Evolutionary conservation across 305 asterid genomes (phyloP).

Genomic region (Fraxinus platypoda): DNA sequence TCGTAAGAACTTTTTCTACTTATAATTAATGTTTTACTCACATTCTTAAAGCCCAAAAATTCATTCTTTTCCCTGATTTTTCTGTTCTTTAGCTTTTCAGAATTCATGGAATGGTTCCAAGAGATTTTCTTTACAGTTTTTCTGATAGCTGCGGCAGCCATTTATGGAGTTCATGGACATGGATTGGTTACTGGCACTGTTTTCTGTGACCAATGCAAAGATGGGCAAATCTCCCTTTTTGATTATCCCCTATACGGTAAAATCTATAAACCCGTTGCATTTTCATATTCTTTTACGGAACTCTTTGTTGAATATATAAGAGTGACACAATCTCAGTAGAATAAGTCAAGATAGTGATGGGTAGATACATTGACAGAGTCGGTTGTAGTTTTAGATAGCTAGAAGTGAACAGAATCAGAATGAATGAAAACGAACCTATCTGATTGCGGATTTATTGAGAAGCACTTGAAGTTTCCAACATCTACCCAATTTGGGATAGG

Average conservation of each 20-base stretch:
- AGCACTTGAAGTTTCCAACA: not conserved
- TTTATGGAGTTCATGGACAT: constrained; percentile 47
- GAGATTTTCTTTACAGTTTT: constrained; percentile 39
- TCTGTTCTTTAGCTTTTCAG: constrained; percentile 7
- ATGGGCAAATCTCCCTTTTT: constrained; percentile 70
- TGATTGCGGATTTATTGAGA: not conserved
- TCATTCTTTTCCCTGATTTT: constrained; percentile 8
- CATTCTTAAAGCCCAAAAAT: not conserved
- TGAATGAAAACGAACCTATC: not conserved
- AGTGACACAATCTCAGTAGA: not conserved
- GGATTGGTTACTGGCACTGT: constrained; percentile 74
- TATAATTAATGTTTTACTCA: not conserved
- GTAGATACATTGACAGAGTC: not conserved
- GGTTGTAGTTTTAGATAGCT: not conserved
- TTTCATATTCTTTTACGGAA: not conserved
- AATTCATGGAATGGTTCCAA: constrained; percentile 35
- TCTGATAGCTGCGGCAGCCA: constrained; percentile 44
- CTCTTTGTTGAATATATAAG: not conserved
- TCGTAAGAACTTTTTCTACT: not conserved
- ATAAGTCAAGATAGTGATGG: not conserved
- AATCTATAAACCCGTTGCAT: not conserved
- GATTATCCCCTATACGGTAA: constrained; percentile 78
- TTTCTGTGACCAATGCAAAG: constrained; percentile 94
- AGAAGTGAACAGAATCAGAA: not conserved
- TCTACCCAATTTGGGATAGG: not conserved